These are phyloP conservation scores for Echium plantagineum DNA, from an alignment of 257 asterid genomes.

Conservation along the genomic window DNA sequence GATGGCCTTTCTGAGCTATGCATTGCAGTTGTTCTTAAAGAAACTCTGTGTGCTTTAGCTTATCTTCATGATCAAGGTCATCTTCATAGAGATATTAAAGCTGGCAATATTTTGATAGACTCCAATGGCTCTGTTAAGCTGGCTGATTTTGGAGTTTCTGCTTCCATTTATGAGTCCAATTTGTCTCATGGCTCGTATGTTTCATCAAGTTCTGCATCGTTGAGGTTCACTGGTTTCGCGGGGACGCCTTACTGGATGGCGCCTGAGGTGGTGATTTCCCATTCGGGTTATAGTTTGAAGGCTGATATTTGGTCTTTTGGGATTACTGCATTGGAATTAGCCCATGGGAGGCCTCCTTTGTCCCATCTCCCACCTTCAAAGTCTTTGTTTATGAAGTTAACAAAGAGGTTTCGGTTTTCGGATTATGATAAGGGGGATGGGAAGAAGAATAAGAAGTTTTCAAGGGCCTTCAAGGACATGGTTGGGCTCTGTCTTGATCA, in stretches of 20 bases:
- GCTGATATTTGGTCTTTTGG: slow-evolving; percentile 96
- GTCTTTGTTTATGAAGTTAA: slow-evolving; percentile 67
- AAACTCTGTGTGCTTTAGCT: slow-evolving; percentile 38
- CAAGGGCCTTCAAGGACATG: slow-evolving; percentile 64
- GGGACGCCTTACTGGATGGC: slow-evolving; percentile 96
- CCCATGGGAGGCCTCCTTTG: slow-evolving; percentile 83
- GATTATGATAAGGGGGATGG: slow-evolving; percentile 50
- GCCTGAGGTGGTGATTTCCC: slow-evolving; percentile 75
- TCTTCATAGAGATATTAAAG: slow-evolving; percentile 63
- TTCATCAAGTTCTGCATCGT: slow-evolving; percentile 25
- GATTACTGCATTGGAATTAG: slow-evolving; percentile 72
- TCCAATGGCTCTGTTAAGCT: slow-evolving; percentile 52
- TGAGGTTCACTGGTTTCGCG: slow-evolving; percentile 47
- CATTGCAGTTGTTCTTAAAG: slow-evolving; percentile 54
- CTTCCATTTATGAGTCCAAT: slow-evolving; percentile 49
- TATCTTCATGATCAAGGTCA: slow-evolving; percentile 83
- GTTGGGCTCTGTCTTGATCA: slow-evolving; percentile 74
- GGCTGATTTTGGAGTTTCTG: slow-evolving; percentile 85
- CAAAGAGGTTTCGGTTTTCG: slow-evolving; percentile 56
- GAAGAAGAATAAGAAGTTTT: slow-evolving; percentile 45
- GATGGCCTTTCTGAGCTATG: slow-evolving; percentile 66
- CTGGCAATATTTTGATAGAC: slow-evolving; percentile 66
- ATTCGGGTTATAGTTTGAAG: slow-evolving; percentile 60
- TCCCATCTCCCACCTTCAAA: slow-evolving; percentile 75
- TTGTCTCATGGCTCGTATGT: slow-evolving; percentile 12